Evolutionary conservation across 371 early-diverging fungal genomes (phyloP).

Genomic region (Cladochytrium tenue): DNA sequence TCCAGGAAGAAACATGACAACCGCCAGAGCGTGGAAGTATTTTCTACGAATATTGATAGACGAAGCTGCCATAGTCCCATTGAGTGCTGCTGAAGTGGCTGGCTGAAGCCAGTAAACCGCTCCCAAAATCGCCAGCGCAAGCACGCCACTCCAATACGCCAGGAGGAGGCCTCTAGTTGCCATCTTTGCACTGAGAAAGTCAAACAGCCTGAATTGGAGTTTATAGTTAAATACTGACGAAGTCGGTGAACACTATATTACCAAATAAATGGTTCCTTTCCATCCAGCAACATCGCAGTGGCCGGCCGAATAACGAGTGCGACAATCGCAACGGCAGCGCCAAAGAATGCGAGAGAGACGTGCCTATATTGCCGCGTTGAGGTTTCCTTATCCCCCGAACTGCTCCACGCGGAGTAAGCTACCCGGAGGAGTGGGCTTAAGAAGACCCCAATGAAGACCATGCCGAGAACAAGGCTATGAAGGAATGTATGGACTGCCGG

Average conservation of each 20-base stretch:
- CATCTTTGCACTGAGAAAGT: slow-evolving; percentile 45
- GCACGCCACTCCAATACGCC: slow-evolving; percentile 60
- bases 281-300: slow-evolving; percentile 33
- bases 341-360: slow-evolving; percentile 43
- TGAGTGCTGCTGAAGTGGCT: slow-evolving; percentile 8
- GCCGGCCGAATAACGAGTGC: slow-evolving; percentile 52
- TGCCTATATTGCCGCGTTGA: slow-evolving; percentile 26
- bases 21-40: slow-evolving; percentile 81
- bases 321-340: slow-evolving; percentile 41
- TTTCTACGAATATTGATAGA: slow-evolving; percentile 65
- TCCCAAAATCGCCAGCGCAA: slow-evolving; percentile 56
- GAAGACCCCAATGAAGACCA: slow-evolving; percentile 65
- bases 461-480: slow-evolving; percentile 66
- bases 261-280: slow-evolving; percentile 65
- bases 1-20: slow-evolving; percentile 84
- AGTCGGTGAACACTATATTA: slow-evolving; percentile 17
- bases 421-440: slow-evolving; percentile 56
- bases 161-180: slow-evolving; percentile 53
- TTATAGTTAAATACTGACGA: background rate
- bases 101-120: slow-evolving; percentile 49
- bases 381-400: slow-evolving; percentile 3
- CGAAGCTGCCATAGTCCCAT: slow-evolving; percentile 42
- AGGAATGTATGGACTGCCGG: slow-evolving; percentile 30
- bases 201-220: slow-evolving; percentile 45
- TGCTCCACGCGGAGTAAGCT: slow-evolving; percentile 43